Evolutionary conservation across 2,329 filamentous ascomycete genomes (phyloP), one percentile per base, ranked within the genome.

Genomic region (Penicillium thymicola): DNA sequence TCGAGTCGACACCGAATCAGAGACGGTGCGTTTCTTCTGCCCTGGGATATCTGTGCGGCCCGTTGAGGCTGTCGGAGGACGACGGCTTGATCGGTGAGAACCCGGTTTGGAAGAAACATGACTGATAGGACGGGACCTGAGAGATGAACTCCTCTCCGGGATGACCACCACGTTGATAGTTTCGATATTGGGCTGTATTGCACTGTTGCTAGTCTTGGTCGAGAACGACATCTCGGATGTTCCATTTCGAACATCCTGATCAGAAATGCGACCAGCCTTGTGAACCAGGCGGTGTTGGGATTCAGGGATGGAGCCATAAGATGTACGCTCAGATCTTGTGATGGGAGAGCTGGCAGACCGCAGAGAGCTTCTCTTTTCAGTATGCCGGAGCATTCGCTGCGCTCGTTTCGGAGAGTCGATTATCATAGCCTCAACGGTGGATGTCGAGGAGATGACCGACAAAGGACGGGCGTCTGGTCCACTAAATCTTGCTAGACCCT

Each of bases 361-460:
- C 36, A 83, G 70, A 3, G 81, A 82, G 54, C 76, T 68, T 57
- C 81, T 81, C 68, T 80, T 84, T 44, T 78, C 79, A 6, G 78
- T 79, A 65, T 85, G 82, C 49, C 83, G 79, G 49, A 85, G 69
- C 1, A 75, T 78, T 40, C 72, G 73, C 51, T 69, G 74, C 37
- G 75, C 71, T 58, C 74, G 76, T 38, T 76, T 78, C 4, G 79
- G 78, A 16, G 76, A 76, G 18, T 81, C 75, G 43, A 84, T 76
- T 30, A 85, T 81, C 65, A 82, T 75, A 13, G 80, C 82, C 70
- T 83, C 81, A 16, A 85, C 74, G 0, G 81, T 82, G 6, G 82
- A 85, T 11, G 78, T 75, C 23, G 77, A 77, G 3, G 83, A 85
- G 3, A 78, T 69, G 16, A 68, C 76, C 14, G 83, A 85, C 21